A percentile compares a stretch with the other conserved stretches of the same genome.
Conservation (phyloP, 805 yeast genomes). For the Hanseniaspora singularis region DNA sequence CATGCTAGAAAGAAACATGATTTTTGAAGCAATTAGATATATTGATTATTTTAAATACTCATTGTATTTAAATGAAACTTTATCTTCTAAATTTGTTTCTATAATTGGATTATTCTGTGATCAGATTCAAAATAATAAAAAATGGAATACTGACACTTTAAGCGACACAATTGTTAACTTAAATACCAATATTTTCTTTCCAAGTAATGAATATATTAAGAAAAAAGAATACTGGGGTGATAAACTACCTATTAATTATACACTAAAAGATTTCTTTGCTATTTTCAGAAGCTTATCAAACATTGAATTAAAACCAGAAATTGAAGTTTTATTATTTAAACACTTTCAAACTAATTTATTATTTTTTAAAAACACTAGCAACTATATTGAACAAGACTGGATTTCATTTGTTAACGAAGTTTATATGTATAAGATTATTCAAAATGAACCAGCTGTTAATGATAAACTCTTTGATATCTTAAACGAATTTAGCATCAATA, state of each 20-base stretch:
- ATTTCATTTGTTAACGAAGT: constrained; percentile 50
- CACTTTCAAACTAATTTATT: neutral
- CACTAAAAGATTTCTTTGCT: neutral
- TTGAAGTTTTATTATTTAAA: neutral
- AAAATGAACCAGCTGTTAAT: constrained; percentile 47
- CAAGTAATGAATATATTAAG: neutral
- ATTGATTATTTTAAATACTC: neutral
- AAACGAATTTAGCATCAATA: constrained; percentile 42
- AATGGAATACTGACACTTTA: neutral
- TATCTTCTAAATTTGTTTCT: neutral
- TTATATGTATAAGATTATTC: constrained; percentile 50
- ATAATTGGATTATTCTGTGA: neutral
- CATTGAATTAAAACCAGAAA: neutral
- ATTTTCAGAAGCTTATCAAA: too few relatives aligned
- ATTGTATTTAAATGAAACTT: neutral
- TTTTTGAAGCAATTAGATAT: neutral
- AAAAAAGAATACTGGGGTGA: neutral
- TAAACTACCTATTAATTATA: neutral
- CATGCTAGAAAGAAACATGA: neutral
- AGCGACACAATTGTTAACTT: neutral
- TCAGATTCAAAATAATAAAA: neutral
- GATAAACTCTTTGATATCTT: constrained; percentile 50
- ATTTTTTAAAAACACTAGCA: too few relatives aligned
- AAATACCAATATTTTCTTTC: neutral
- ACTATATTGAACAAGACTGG: constrained; percentile 33